A percentile compares a stretch with the other conserved stretches of the same genome.
These are phyloP conservation scores for Fibroporia radiculosa DNA, from an alignment of 768 basidiomycete species.

Conservation along the genomic window DNA sequence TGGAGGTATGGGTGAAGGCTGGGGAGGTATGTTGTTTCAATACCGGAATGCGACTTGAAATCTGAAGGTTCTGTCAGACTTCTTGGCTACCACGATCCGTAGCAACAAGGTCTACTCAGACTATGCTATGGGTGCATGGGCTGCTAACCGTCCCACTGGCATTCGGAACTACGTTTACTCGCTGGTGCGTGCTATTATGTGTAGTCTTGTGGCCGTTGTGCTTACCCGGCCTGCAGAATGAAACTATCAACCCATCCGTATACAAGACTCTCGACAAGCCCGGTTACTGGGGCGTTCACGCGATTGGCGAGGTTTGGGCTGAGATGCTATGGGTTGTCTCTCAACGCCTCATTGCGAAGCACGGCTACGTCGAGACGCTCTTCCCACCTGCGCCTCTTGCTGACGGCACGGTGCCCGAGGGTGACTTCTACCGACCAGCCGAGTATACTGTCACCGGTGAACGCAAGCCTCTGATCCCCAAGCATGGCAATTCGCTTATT, in stretches of 20 bases:
- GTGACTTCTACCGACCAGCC: constrained; percentile 65
- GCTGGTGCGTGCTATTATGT: too few relatives aligned
- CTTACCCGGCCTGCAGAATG: constrained; percentile 44
- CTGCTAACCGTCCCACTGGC: constrained; percentile 65
- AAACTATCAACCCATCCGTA: constrained; percentile 75
- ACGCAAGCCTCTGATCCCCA: constrained; percentile 65
- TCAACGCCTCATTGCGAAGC: constrained; percentile 67
- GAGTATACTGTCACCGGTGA: constrained; percentile 29
- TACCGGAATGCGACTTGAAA: too few relatives aligned
- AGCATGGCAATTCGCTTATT: constrained; percentile 84
- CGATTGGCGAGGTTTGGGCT: constrained; percentile 95
- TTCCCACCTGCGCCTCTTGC: constrained; percentile 71
- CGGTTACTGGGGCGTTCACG: constrained; percentile 91
- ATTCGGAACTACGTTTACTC: constrained; percentile 91
- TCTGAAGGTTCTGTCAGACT: constrained; percentile 56
- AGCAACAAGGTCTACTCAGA: constrained; percentile 67
- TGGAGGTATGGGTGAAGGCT: constrained; percentile 97
- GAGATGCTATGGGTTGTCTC: constrained; percentile 79
- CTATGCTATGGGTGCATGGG: constrained; percentile 94
- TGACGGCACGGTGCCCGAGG: constrained; percentile 55
- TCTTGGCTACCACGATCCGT: constrained; percentile 81
- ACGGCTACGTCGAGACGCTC: constrained; percentile 71
- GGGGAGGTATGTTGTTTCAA: constrained; percentile 81
- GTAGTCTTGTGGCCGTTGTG: background rate
- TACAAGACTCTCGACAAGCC: constrained; percentile 94